Evolutionary conservation across 2,329 filamentous ascomycete species (phyloP).

Genomic region (Hyphodiscus sp.): DNA sequence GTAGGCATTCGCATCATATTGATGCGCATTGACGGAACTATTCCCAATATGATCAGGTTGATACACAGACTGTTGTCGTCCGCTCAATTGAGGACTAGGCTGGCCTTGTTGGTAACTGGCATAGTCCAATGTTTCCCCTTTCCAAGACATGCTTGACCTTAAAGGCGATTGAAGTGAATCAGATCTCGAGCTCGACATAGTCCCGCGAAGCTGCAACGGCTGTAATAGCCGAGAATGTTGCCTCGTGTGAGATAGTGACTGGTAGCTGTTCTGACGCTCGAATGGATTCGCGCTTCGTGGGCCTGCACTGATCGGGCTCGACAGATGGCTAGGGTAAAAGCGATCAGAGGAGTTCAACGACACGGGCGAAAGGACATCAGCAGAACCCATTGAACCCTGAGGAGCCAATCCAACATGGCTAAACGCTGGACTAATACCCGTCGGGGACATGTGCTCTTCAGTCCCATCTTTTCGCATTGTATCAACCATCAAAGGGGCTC

Average conservation of each 20-base stretch:
- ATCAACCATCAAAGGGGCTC: conserved; percentile 59
- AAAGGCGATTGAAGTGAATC: conserved; percentile 54
- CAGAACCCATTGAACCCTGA: conserved; percentile 40
- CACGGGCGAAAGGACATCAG: conserved; percentile 52
- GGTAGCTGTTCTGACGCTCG: conserved; percentile 42
- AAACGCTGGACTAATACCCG: conserved; percentile 61
- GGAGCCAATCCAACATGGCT: conserved; percentile 60
- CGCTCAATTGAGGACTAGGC: conserved; percentile 40
- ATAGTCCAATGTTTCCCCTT: conserved; percentile 53
- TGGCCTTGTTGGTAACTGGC: conserved; percentile 40
- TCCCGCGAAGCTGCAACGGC: conserved; percentile 52
- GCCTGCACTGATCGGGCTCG: conserved; percentile 41
- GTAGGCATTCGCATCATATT: conserved; percentile 47
- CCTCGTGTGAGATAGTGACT: conserved; percentile 38
- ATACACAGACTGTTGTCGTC: conserved; percentile 45
- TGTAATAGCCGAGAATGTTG: conserved; percentile 47
- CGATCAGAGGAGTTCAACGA: conserved; percentile 49
- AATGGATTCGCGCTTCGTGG: conserved; percentile 47
- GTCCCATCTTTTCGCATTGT: conserved; percentile 55
- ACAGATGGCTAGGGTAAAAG: conserved; percentile 44
- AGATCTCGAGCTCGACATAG: conserved; percentile 49
- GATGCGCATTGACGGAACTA: conserved; percentile 36
- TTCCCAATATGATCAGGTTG: conserved; percentile 41
- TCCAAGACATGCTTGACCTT: conserved; percentile 57
- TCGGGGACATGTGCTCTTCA: conserved; percentile 61